Evolutionary conservation across 164 flowering plant genomes (phyloP).

Genomic region (Umbellularia californica): DNA sequence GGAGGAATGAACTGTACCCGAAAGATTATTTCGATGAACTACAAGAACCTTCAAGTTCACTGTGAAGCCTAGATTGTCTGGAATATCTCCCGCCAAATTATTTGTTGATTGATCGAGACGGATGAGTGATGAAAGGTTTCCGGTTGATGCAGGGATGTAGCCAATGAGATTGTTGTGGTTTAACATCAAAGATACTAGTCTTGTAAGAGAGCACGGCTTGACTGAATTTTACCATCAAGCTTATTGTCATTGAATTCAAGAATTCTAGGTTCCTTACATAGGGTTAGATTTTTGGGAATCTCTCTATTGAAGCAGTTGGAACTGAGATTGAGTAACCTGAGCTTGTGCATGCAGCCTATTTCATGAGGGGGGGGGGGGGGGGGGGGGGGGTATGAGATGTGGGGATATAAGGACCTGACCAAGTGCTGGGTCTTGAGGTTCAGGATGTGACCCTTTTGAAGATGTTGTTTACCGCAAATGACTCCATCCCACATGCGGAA

Average conservation of each 20-base stretch:
- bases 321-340: conserved; percentile 27
- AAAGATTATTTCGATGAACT: not conserved
- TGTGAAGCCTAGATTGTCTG: not conserved
- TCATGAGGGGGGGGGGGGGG: conserved; percentile 36
- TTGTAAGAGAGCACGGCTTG: not conserved
- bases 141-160: conserved; percentile 1
- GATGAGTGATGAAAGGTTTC: conserved; percentile 7
- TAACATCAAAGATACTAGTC: conserved; percentile 2
- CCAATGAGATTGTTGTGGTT: conserved; percentile 13
- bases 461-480: conserved; percentile 16
- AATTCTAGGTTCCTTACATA: not conserved
- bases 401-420: conserved; percentile 27
- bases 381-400: conserved; percentile 41
- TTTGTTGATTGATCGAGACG: not conserved
- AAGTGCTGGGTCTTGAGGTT: conserved; percentile 18
- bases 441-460: conserved; percentile 22
- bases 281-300: conserved; percentile 18
- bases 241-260: not conserved
- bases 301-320: conserved; percentile 25
- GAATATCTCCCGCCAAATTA: conserved; percentile 6
- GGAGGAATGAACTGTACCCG: conserved; percentile 1
- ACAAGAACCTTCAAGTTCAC: not conserved
- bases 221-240: not conserved
- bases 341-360: conserved; percentile 23
- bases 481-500: conserved; percentile 13